phyloP scores from a whole-genome alignment of 768 basidiomycete species.

The Lactifluus pinguis region DNA sequence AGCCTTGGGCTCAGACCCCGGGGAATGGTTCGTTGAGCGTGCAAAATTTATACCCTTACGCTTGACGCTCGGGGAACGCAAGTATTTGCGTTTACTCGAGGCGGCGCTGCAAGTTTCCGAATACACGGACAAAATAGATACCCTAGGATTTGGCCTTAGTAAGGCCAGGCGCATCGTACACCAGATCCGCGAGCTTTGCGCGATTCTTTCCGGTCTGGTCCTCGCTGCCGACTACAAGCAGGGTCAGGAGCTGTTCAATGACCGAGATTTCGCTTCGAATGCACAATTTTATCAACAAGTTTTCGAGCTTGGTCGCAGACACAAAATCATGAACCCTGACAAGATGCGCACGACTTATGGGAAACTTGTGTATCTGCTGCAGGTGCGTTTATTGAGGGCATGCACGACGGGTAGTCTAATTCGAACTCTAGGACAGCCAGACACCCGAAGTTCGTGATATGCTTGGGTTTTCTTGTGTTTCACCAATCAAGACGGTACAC shows the following conservation, averaged over 20 bases:
- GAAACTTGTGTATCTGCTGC: slow-evolving; percentile 74
- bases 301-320: slow-evolving; percentile 75
- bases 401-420: slow-evolving; percentile 5
- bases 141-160: slow-evolving; percentile 62
- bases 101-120: slow-evolving; percentile 80
- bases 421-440: slow-evolving; percentile 62
- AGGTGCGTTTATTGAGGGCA: slow-evolving; percentile 36
- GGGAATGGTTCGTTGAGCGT: slow-evolving; percentile 81
- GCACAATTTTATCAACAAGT: slow-evolving; percentile 70
- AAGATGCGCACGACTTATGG: slow-evolving; percentile 88
- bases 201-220: slow-evolving; percentile 77
- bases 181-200: slow-evolving; percentile 80
- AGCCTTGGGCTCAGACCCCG: slow-evolving; percentile 48
- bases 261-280: slow-evolving; percentile 74
- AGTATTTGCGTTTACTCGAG: slow-evolving; percentile 76
- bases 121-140: slow-evolving; percentile 88
- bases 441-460: slow-evolving; percentile 73
- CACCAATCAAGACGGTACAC: slow-evolving; percentile 70
- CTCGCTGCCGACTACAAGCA: slow-evolving; percentile 80
- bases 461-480: slow-evolving; percentile 69
- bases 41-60: slow-evolving; percentile 76
- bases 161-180: slow-evolving; percentile 84
- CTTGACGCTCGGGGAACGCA: slow-evolving; percentile 65
- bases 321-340: slow-evolving; percentile 90
- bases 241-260: slow-evolving; percentile 78